Evolutionary conservation across 305 asterid species (phyloP).

Genomic region (Nicotiana rustica): DNA sequence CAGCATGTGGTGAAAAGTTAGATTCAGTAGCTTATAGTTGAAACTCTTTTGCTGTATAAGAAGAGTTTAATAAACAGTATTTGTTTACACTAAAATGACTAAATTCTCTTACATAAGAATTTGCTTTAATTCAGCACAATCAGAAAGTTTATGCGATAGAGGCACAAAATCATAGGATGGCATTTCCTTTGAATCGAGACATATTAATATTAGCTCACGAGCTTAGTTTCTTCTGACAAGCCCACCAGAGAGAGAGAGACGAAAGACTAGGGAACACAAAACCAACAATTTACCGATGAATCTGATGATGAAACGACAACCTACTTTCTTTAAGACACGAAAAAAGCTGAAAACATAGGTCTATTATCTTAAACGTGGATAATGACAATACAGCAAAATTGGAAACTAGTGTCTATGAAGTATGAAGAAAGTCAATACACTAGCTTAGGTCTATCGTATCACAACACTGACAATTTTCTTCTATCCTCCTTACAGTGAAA

Average conservation of each 20-base stretch:
- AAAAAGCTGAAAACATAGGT: not conserved
- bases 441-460: not conserved
- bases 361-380: conserved; percentile 22
- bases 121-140: not conserved
- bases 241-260: too few relatives aligned
- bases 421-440: conserved; percentile 4
- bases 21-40: conserved; percentile 6
- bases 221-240: not conserved
- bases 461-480: not conserved
- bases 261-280: not conserved
- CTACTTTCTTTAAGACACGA: not conserved
- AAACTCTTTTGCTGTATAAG: not conserved
- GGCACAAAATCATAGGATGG: not conserved
- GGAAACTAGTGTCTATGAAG: conserved; percentile 19
- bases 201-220: not conserved
- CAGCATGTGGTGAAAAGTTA: conserved; percentile 11
- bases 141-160: not conserved
- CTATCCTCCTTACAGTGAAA: conserved; percentile 27
- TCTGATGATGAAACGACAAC: not conserved
- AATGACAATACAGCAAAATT: conserved; percentile 24
- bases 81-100: too few relatives aligned
- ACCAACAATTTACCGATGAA: not conserved
- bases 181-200: not conserved
- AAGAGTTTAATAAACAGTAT: not conserved
- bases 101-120: not conserved